phyloP scores from a whole-genome alignment of 768 basidiomycete species.

The Boletus rubescentipes region DNA sequence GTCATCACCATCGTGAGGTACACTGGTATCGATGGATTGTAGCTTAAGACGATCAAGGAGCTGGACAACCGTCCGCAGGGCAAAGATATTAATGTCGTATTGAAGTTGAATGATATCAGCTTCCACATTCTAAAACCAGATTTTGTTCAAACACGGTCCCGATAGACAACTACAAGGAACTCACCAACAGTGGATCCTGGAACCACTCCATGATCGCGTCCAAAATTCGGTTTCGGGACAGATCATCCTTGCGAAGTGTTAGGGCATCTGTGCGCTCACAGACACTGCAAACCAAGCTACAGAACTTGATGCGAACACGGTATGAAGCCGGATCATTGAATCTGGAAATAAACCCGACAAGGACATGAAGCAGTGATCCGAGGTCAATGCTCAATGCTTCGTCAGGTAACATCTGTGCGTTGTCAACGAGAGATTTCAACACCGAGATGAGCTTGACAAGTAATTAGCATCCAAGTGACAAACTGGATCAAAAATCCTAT shows the following conservation, averaged over 20 bases:
- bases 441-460: constrained; percentile 64
- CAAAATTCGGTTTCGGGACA: constrained; percentile 65
- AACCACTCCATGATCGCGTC: constrained; percentile 85
- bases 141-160: not conserved
- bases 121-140: constrained; percentile 34
- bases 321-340: constrained; percentile 53
- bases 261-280: constrained; percentile 62
- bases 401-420: constrained; percentile 54
- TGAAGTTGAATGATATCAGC: constrained; percentile 39
- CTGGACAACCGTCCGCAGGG: constrained; percentile 71
- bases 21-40: constrained; percentile 50
- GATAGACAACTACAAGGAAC: constrained; percentile 21
- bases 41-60: constrained; percentile 76
- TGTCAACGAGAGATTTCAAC: constrained; percentile 77
- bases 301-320: constrained; percentile 75
- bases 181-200: constrained; percentile 49
- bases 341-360: constrained; percentile 66
- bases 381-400: constrained; percentile 64
- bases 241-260: constrained; percentile 64
- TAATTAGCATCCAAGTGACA: constrained; percentile 11
- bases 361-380: constrained; percentile 53
- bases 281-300: constrained; percentile 65
- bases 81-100: constrained; percentile 70
- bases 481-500: not conserved
- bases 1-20: constrained; percentile 57